A percentile compares a stretch with the other conserved stretches of the same genome.
Evolutionary conservation across 352 stramenopile species (phyloP).

Genomic region (Pythium vanterpoolii): DNA sequence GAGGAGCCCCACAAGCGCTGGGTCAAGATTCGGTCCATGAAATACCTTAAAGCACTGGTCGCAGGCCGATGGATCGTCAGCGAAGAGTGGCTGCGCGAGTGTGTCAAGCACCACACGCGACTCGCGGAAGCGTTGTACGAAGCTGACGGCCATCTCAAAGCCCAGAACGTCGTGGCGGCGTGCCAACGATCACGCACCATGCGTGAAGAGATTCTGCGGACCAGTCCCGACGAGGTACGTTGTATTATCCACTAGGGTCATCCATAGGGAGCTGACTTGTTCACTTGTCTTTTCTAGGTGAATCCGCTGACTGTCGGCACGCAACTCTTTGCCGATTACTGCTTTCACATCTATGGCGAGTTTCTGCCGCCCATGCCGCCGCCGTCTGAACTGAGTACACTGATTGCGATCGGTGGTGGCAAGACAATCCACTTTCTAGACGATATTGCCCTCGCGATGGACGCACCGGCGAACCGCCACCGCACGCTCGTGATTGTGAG

Average conservation of each 20-base stretch:
- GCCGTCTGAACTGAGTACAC: slow-evolving; percentile 54
- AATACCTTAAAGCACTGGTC: slow-evolving; percentile 82
- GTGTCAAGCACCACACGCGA: slow-evolving; percentile 19
- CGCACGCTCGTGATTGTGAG: slow-evolving; percentile 67
- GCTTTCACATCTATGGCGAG: slow-evolving; percentile 70
- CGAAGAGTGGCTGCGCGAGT: slow-evolving; percentile 66
- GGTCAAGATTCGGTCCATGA: slow-evolving; percentile 84
- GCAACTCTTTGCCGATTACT: slow-evolving; percentile 64
- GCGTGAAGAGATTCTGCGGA: slow-evolving; percentile 25
- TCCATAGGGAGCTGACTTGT: not conserved
- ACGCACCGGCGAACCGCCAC: slow-evolving; percentile 41
- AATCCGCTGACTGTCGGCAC: slow-evolving; percentile 44
- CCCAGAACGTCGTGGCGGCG: slow-evolving; percentile 21
- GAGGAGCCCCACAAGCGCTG: slow-evolving; percentile 44
- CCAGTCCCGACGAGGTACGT: slow-evolving; percentile 4
- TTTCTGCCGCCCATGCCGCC: slow-evolving; percentile 79
- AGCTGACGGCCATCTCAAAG: slow-evolving; percentile 28
- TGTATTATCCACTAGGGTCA: no score
- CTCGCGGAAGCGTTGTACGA: slow-evolving; percentile 27
- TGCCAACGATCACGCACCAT: slow-evolving; percentile 24
- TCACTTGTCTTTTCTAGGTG: not conserved
- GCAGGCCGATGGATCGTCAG: slow-evolving; percentile 83
- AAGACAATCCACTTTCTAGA: slow-evolving; percentile 50
- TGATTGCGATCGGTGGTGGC: slow-evolving; percentile 65
- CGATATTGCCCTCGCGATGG: slow-evolving; percentile 48